Evolutionary conservation across 2,329 filamentous ascomycete genomes (phyloP), one percentile per base, ranked within the genome.

Genomic region (Talaromyces funiculosus): DNA sequence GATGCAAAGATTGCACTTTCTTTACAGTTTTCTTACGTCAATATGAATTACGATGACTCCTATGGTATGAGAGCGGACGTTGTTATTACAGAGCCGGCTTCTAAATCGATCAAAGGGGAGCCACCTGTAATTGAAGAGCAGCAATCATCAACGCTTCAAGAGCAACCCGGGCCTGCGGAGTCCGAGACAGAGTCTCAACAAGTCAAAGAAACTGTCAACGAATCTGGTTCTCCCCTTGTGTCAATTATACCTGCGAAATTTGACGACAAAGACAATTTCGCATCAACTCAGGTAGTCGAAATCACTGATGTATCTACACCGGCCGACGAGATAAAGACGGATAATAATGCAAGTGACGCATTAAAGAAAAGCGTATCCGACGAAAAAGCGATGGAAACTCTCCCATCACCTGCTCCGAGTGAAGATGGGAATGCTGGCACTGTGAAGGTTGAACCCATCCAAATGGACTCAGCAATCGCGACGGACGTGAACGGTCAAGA

Each of bases 1-100:
- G 51, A 54, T 38, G 51, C 51, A n/a, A 38, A 26, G 51, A 54
- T 54, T 38, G 51, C 51, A 6, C 26, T 54, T 33, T 54, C 51
- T 24, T 16, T 54, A 26, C 51, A 54, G 35, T 38, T 54, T 9
- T 54, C 51, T 24, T 54, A 22, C 20, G 51, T 54, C 12, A 26
- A 38, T 38, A 26, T 29, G 18, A 9, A 5, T 24, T 38, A 54
- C 35, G 51, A 54, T 29, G 51, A 54, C 26, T 24, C 14, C 22
- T 54, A 24, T 18, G 38, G 33, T 20, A 37, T 18, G 16, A 38
- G 31, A 16, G 2, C 2, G 20, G 47, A 51, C 14, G 3, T 33
- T 14, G n/a, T 51, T 31, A n/a, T 31, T 33, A 33, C 47, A 8
- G 47, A 51, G 10, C 9, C 33, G 29, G 20, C n/a, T 6, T 6